Evolutionary conservation across 768 basidiomycete genomes (phyloP).

Genomic region (Rhodotorula paludigena): DNA sequence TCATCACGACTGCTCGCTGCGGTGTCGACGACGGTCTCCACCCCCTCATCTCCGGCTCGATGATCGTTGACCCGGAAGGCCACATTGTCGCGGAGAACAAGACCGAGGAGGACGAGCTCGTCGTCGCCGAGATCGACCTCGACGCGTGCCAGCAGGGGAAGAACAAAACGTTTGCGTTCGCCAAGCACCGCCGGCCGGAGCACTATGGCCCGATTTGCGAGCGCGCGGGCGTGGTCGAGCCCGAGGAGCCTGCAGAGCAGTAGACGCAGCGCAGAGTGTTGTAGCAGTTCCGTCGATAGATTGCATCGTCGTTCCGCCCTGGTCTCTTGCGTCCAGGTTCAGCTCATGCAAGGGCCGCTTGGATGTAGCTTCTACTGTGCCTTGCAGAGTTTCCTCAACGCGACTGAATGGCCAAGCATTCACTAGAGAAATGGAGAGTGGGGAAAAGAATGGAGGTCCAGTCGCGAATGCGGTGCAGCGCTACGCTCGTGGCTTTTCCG

Average conservation of each 20-base stretch:
- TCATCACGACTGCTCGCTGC: slow-evolving; percentile 44
- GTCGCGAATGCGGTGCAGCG: not conserved
- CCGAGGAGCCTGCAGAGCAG: slow-evolving; percentile 20
- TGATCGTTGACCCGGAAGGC: slow-evolving; percentile 46
- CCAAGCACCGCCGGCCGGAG: slow-evolving; percentile 44
- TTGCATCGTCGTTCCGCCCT: too few relatives aligned
- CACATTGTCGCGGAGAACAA: slow-evolving; percentile 46
- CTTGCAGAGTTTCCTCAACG: too few relatives aligned
- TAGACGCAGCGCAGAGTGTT: too few relatives aligned
- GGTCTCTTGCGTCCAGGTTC: too few relatives aligned
- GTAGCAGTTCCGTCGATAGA: not conserved
- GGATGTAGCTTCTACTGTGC: too few relatives aligned
- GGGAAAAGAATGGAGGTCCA: not conserved
- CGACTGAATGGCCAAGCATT: too few relatives aligned
- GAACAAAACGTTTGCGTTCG: slow-evolving; percentile 46
- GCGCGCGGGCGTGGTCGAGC: slow-evolving; percentile 42
- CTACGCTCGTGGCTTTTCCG: not conserved
- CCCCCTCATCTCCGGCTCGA: slow-evolving; percentile 44
- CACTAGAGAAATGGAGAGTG: too few relatives aligned
- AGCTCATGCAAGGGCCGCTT: too few relatives aligned
- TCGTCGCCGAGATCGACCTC: slow-evolving; percentile 44
- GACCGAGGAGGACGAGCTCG: slow-evolving; percentile 45
- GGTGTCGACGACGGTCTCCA: slow-evolving; percentile 45
- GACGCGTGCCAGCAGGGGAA: slow-evolving; percentile 46
- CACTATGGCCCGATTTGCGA: slow-evolving; percentile 42